Evolutionary conservation across 805 yeast species (phyloP), one percentile per base, ranked within the genome.

Genomic region (Ogataea paraovalis): DNA sequence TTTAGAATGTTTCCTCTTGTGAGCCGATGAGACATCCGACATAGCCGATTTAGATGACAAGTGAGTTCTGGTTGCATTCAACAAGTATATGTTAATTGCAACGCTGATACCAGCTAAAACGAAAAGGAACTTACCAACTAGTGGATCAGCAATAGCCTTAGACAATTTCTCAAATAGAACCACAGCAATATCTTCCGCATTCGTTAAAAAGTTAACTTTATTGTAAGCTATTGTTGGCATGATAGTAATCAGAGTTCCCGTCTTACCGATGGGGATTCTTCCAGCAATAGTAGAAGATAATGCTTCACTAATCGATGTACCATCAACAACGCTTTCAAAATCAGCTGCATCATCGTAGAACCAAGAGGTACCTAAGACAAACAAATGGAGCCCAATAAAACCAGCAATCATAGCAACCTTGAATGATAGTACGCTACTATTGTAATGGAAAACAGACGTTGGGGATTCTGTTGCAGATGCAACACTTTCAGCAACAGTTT

Each of bases 61-160:
- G 56, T 85, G 87, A 45, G 76, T 73, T 65, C 87, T 78, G n/a
- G 96, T 85, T 48, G 88, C 94, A 59, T 89, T 88, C 64, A 92
- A 76, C 55, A 94, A 75, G 66, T 91, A 92, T 43, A 86, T 81
- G 64, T 94, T 94, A 53, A 87, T 82, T 5, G 85, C 82, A 46
- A 88, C 78, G 54, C 96, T 86, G 53, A 87, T 70, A 22, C 85
- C 82, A 50, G 91, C 80, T 10, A 81, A 82, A 51, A 86, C 74
- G 40, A 91, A 77, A 44, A 90, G 73, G 52, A 83, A 78, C 64
- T 91, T 91, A 51, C 94, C 82, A 55, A 90, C 78, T 51, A 88
- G 71, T 46, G 83, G 85, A 65, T 91, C 97, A 57, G 85, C 79
- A 47, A 91, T 84, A 18, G 91, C 87, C 48, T 61, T 62, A 50